Conservation (phyloP, 2,329 filamentous ascomycete genomes). For the Boeremia lycopersici region DNA sequence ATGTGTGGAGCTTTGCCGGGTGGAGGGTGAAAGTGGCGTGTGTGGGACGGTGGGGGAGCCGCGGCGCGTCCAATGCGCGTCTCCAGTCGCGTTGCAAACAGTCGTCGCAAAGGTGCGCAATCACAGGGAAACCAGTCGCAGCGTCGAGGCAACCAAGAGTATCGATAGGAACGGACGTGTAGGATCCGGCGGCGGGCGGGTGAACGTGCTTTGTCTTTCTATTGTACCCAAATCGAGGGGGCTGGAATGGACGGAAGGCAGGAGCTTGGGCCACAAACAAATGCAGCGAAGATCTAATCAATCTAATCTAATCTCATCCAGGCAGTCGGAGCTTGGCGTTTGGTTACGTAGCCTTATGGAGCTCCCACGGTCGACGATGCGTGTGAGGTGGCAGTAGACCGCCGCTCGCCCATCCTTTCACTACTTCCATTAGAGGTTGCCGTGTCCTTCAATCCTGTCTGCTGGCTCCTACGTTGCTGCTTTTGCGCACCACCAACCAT, state of each 20-base stretch:
- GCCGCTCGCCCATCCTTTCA: not conserved
- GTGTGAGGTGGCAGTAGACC: slow-evolving; percentile 1
- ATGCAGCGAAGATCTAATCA: not conserved
- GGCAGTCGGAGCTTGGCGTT: slow-evolving; percentile 11
- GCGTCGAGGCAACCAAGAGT: not conserved
- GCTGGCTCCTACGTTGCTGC: not conserved
- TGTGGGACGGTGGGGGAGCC: not conserved
- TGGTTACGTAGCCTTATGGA: slow-evolving; percentile 12
- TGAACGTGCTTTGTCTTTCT: slow-evolving; percentile 19
- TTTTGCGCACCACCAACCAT: not conserved
- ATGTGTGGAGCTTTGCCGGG: not conserved
- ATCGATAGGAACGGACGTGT: not conserved
- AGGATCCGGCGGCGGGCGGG: slow-evolving; percentile 13
- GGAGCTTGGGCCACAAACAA: slow-evolving; percentile 16
- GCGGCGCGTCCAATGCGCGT: slow-evolving; percentile 21
- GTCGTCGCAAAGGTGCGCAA: not conserved
- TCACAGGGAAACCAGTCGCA: not conserved
- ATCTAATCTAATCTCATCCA: slow-evolving; percentile 18
- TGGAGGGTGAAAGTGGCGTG: not conserved
- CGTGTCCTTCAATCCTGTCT: not conserved
- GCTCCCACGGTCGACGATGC: slow-evolving; percentile 4
- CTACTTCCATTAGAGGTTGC: not conserved
- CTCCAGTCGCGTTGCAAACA: slow-evolving; percentile 8
- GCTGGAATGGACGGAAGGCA: slow-evolving; percentile 22
- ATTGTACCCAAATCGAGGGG: slow-evolving; percentile 26